phyloP scores from a whole-genome alignment of 1,139 yeast species.

The Debaryomyces nepalensis region DNA sequence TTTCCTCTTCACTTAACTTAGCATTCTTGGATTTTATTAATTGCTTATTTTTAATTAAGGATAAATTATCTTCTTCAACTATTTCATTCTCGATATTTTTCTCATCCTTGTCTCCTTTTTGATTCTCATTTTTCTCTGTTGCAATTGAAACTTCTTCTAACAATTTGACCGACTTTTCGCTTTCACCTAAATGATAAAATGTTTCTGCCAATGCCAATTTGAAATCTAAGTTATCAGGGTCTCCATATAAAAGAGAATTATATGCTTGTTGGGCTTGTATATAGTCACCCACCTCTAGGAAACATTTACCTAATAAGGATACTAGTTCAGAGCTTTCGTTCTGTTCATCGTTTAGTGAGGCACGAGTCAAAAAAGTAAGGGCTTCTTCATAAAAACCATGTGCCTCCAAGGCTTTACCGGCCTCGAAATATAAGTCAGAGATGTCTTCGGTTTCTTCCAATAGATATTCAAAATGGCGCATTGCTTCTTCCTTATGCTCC shows the following conservation, averaged over 20 bases:
- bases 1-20: conserved; percentile 59
- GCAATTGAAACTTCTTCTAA: conserved; percentile 53
- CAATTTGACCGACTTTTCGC: conserved; percentile 60
- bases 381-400: conserved; percentile 77
- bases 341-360: conserved; percentile 54
- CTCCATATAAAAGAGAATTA: conserved; percentile 55
- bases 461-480: conserved; percentile 62
- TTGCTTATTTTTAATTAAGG: conserved; percentile 32
- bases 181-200: conserved; percentile 70
- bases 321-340: conserved; percentile 54
- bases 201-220: conserved; percentile 84
- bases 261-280: conserved; percentile 72
- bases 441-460: conserved; percentile 63
- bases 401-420: conserved; percentile 73
- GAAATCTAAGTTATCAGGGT: conserved; percentile 71
- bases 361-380: conserved; percentile 60
- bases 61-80: conserved; percentile 19
- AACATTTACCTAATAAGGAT: conserved; percentile 75
- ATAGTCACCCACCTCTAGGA: conserved; percentile 71
- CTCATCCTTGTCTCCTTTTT: conserved; percentile 23
- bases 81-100: conserved; percentile 19
- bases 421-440: conserved; percentile 74
- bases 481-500: conserved; percentile 70
- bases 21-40: conserved; percentile 23
- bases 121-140: conserved; percentile 23